Evolutionary conservation across 129 eudicot genomes (phyloP).

Genomic region (Tagetes patula): DNA sequence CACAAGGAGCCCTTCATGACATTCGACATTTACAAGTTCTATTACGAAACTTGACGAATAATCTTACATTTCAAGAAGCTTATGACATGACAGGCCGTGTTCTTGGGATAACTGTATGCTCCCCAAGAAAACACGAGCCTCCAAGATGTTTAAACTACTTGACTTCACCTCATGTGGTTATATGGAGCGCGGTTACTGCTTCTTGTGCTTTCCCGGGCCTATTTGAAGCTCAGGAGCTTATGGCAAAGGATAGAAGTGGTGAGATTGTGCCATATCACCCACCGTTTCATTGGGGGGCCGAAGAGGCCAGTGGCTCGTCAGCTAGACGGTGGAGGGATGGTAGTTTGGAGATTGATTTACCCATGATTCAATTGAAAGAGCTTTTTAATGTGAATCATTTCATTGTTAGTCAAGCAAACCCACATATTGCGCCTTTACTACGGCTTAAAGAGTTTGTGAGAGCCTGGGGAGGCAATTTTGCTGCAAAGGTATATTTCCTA

Average conservation of each 20-base stretch:
- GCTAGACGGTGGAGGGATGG: conserved; percentile 96
- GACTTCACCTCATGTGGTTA: conserved; percentile 92
- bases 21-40: conserved; percentile 79
- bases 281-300: conserved; percentile 81
- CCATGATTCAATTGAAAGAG: conserved; percentile 95
- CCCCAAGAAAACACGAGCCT: conserved; percentile 93
- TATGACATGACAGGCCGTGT: conserved; percentile 95
- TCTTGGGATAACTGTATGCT: conserved; percentile 91
- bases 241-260: conserved; percentile 91
- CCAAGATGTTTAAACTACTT: conserved; percentile 90
- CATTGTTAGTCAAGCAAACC: conserved; percentile 96
- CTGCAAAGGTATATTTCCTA: conserved; percentile 70
- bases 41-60: conserved; percentile 74
- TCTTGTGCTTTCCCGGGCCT: conserved; percentile 99
- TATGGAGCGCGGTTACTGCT: conserved; percentile 98
- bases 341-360: conserved; percentile 90
- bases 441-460: conserved; percentile 74
- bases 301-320: conserved; percentile 54
- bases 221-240: conserved; percentile 92
- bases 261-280: conserved; percentile 96
- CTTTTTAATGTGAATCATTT: conserved; percentile 94
- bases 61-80: conserved; percentile 94
- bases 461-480: conserved; percentile 90
- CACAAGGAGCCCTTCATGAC: conserved; percentile 86
- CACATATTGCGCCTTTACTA: conserved; percentile 83